These are phyloP conservation scores for Metarhizium album DNA, from an alignment of 2,329 filamentous ascomycete genomes.

Conservation along the genomic window DNA sequence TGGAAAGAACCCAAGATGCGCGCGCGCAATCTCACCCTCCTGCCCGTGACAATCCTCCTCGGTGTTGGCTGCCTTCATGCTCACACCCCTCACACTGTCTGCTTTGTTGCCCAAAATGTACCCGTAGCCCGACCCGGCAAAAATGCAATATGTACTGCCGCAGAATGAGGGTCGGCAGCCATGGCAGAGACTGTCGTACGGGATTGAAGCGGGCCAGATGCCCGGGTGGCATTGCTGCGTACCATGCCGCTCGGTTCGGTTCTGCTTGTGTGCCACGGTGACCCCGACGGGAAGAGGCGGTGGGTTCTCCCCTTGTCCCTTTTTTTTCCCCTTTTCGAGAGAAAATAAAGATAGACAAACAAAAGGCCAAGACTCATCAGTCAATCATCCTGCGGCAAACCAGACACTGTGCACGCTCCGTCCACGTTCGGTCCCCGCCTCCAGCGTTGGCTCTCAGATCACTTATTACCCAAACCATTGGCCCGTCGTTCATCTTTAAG, in stretches of 20 bases:
- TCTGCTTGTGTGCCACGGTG: not conserved
- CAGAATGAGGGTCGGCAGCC: not conserved
- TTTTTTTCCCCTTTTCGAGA: no score
- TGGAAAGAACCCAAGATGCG: not conserved
- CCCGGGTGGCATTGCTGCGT: no score
- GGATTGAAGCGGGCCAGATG: not conserved
- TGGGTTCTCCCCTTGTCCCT: not conserved
- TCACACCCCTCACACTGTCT: not conserved
- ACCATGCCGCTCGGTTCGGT: not conserved
- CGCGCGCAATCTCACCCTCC: not conserved
- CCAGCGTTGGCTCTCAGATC: conserved; percentile 37
- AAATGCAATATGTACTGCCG: not conserved
- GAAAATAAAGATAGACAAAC: no score
- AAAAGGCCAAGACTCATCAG: not conserved
- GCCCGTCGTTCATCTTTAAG: conserved; percentile 35
- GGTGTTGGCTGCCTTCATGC: not conserved
- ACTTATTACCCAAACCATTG: conserved; percentile 39
- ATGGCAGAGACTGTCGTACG: not conserved
- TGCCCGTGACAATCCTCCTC: not conserved
- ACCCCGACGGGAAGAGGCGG: not conserved
- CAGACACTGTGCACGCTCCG: conserved; percentile 37
- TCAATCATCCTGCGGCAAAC: conserved; percentile 38
- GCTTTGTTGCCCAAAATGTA: not conserved
- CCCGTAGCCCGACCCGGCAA: not conserved
- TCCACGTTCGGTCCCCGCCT: conserved; percentile 42